These are phyloP conservation scores for Madurella fahalii DNA, from an alignment of 2,329 filamentous ascomycete species.

Conservation along the genomic window DNA sequence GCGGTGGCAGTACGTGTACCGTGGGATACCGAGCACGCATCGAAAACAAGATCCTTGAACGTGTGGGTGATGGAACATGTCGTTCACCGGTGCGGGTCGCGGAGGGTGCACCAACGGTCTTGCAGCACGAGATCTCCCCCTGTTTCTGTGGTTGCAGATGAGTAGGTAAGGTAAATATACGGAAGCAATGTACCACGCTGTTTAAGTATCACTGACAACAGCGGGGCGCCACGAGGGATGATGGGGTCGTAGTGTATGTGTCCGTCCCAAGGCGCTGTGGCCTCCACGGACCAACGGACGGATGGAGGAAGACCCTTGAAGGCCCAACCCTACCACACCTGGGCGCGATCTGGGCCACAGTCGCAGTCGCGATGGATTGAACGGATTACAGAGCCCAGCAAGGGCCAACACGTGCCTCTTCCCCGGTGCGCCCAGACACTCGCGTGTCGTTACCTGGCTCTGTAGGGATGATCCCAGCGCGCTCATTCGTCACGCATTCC, in stretches of 20 bases:
- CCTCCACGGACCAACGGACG: slow-evolving; percentile 7
- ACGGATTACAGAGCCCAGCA: not conserved
- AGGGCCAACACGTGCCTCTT: slow-evolving; percentile 1
- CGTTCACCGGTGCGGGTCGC: slow-evolving; percentile 20
- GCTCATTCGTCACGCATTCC: not conserved
- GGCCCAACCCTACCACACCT: not conserved
- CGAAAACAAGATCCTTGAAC: not conserved
- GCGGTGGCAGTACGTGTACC: too few relatives aligned
- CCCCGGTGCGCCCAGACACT: not conserved
- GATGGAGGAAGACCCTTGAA: slow-evolving; percentile 5
- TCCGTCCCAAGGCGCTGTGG: not conserved
- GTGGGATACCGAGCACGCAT: too few relatives aligned
- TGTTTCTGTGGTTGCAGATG: too few relatives aligned
- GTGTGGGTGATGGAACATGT: slow-evolving; percentile 10
- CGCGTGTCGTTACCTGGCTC: not conserved
- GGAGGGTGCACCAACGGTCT: slow-evolving; percentile 16
- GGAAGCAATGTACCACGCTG: too few relatives aligned
- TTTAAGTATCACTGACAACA: too few relatives aligned
- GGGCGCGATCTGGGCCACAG: too few relatives aligned
- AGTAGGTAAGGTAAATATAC: too few relatives aligned
- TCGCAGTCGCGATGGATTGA: not conserved
- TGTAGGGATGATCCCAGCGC: not conserved
- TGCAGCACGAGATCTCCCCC: slow-evolving; percentile 3
- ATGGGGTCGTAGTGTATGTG: not conserved
- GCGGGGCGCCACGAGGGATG: too few relatives aligned